phyloP scores from a whole-genome alignment of 2,329 filamentous ascomycete species.

The Arthrobotrys iridis region DNA sequence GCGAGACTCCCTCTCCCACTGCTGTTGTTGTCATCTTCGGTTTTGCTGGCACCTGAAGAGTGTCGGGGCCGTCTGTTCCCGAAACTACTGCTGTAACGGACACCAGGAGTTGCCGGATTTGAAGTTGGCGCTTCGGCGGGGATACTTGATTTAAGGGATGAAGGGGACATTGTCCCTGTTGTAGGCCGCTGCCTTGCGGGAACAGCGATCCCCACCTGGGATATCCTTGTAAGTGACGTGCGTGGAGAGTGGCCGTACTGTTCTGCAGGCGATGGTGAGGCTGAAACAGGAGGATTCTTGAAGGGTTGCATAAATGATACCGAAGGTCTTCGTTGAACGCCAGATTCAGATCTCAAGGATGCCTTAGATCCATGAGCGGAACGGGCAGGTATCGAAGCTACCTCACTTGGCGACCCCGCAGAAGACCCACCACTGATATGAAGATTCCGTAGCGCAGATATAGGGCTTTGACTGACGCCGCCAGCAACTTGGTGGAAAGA shows the following conservation, averaged over 20 bases:
- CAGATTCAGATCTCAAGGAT: conserved; percentile 67
- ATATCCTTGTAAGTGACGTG: conserved; percentile 62
- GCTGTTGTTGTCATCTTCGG: conserved; percentile 66
- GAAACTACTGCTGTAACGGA: conserved; percentile 92
- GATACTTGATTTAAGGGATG: conserved; percentile 65
- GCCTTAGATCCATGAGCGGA: conserved; percentile 65
- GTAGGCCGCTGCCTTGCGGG: conserved; percentile 62
- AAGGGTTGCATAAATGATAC: conserved; percentile 89
- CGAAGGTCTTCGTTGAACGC: conserved; percentile 75
- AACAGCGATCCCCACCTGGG: conserved; percentile 58
- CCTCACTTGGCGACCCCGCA: conserved; percentile 66
- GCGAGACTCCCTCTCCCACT: conserved; percentile 70
- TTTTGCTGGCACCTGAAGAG: conserved; percentile 74
- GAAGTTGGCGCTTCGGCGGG: conserved; percentile 72
- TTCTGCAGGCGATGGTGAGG: conserved; percentile 73
- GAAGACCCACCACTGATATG: conserved; percentile 69
- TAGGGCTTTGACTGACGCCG: conserved; percentile 81
- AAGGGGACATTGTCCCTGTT: conserved; percentile 61
- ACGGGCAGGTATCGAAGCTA: conserved; percentile 64
- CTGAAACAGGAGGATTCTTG: conserved; percentile 93
- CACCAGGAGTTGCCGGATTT: conserved; percentile 71
- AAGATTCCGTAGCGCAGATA: conserved; percentile 77
- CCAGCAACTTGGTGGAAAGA: conserved; percentile 85
- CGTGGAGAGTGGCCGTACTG: conserved; percentile 68
- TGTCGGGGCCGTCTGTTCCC: conserved; percentile 81